Evolutionary conservation across 495 filamentous ascomycete species (phyloP).

Genomic region (Tuber melanosporum): DNA sequence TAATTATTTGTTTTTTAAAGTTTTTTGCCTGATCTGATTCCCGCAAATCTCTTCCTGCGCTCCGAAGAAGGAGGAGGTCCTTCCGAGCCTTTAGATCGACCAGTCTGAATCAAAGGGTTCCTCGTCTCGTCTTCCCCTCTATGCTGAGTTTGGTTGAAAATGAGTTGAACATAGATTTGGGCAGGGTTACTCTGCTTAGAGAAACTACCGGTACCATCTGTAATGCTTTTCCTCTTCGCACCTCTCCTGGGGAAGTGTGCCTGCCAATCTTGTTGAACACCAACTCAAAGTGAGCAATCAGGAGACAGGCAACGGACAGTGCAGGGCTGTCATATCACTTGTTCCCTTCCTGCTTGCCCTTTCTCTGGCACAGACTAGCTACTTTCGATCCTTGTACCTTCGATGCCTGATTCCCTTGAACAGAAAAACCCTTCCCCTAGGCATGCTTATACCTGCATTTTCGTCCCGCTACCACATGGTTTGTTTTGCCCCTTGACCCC

Average conservation of each 20-base stretch:
- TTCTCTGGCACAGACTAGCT: slow-evolving; percentile 13
- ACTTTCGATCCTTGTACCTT: neutral
- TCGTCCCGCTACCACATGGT: slow-evolving; percentile 37
- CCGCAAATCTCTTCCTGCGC: slow-evolving; percentile 25
- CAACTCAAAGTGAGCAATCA: neutral
- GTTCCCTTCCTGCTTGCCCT: slow-evolving; percentile 25
- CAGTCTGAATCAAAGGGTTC: slow-evolving; percentile 12
- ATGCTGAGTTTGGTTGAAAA: neutral
- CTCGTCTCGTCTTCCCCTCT: slow-evolving; percentile 35
- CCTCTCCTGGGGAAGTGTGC: slow-evolving; percentile 30
- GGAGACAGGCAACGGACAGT: neutral
- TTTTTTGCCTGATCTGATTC: slow-evolving; percentile 28
- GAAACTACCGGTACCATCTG: too few species aligned
- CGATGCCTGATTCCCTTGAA: slow-evolving; percentile 18
- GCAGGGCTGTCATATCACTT: slow-evolving; percentile 24
- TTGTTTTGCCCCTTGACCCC: slow-evolving; percentile 37
- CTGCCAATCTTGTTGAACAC: slow-evolving; percentile 21
- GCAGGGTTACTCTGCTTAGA: slow-evolving; percentile 23
- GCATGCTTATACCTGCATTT: slow-evolving; percentile 22
- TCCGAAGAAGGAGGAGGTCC: neutral
- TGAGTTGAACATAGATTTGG: slow-evolving; percentile 12
- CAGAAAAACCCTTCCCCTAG: slow-evolving; percentile 26
- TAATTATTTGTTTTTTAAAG: neutral
- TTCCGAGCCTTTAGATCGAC: slow-evolving; percentile 20
- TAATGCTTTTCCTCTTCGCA: slow-evolving; percentile 13